Base-by-base conservation (phyloP, 2,329 filamentous ascomycete species). In the Cylindrodendrum hubeiense region DNA sequence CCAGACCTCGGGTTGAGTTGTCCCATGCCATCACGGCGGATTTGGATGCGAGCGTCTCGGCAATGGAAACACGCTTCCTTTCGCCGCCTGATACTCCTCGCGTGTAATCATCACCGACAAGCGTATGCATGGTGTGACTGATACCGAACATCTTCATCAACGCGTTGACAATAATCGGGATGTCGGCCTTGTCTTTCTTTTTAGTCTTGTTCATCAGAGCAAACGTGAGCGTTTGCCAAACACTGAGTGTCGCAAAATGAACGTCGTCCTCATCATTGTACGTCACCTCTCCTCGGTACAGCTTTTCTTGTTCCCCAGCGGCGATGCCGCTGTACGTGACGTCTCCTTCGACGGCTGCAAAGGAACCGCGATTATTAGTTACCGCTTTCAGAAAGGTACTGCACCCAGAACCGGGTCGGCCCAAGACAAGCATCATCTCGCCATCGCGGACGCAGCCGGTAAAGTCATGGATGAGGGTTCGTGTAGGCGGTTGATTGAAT, bases 41-140 rank as follows among this genome's bases (percentile, higher is more conserved):
- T 77, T 92, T 91, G 8, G 91, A 91, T 5, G 92, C 90, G 22
- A 95, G 80, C 0, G 91, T 93, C 78, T 95, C 93, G 2, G 92
- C 91, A 68, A 95, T 94, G 26, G 89, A 91, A 12, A 94, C 92
- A 74, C 93, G 90, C 77, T 95, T 95, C 41, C 93, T 83, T 80
- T 96, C 93, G 63, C 93, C 93, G 71, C 93, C 93, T 49, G 90
- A 93, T 0, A 95, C 90, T 77, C 93, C 93, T 52, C 91, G 88
- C 6, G 90, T 86, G 72, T 81, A 86, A 67, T 91, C 89, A 73
- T 95, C 90, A n/a, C 93, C 93, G 2, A 95, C 92, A 1, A 89
- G 83, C 0, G 93, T 95, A 73, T 92, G 85, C 72, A 87, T 89
- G 1, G 92, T 94, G 74, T 95, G 92, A 15, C 84, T 85, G 61